These are phyloP conservation scores for Colletotrichum sp. DNA, from an alignment of 2,329 filamentous ascomycete species.

Conservation along the genomic window DNA sequence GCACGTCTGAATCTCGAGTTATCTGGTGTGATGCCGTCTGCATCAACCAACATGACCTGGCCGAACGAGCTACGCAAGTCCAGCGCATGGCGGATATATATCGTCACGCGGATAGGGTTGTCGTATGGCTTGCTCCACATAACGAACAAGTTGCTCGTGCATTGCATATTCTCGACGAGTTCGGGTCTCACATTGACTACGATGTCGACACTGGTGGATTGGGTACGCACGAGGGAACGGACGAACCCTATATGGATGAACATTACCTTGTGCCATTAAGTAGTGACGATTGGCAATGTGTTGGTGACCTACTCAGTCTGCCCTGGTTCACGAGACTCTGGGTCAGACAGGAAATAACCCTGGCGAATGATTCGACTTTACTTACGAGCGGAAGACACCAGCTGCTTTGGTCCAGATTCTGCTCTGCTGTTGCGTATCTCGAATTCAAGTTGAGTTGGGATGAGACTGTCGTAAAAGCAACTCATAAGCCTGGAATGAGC, in stretches of 20 bases:
- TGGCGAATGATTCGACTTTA: neutral
- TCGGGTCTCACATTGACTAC: neutral
- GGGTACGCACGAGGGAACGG: neutral
- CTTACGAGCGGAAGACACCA: neutral
- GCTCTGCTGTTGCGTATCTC: neutral
- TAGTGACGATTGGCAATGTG: neutral
- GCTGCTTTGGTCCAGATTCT: neutral
- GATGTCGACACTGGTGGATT: too few species aligned
- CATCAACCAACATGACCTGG: fast-evolving
- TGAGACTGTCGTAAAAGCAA: too few species aligned
- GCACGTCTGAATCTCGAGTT: fast-evolving
- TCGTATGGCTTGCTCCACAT: neutral
- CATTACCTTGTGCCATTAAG: neutral
- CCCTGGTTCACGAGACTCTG: neutral
- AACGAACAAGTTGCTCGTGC: neutral
- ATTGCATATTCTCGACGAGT: fast-evolving
- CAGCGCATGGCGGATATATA: neutral
- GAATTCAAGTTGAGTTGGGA: too few species aligned
- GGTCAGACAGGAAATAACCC: neutral
- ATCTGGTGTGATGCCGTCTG: neutral
- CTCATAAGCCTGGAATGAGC: too few species aligned
- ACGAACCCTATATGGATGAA: neutral
- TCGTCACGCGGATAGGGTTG: neutral
- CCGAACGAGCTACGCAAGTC: neutral
- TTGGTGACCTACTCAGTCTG: neutral